Evolutionary conservation across 495 filamentous ascomycete genomes (phyloP), one percentile per base, ranked within the genome.

Genomic region (Saxispiralis lemnorum): DNA sequence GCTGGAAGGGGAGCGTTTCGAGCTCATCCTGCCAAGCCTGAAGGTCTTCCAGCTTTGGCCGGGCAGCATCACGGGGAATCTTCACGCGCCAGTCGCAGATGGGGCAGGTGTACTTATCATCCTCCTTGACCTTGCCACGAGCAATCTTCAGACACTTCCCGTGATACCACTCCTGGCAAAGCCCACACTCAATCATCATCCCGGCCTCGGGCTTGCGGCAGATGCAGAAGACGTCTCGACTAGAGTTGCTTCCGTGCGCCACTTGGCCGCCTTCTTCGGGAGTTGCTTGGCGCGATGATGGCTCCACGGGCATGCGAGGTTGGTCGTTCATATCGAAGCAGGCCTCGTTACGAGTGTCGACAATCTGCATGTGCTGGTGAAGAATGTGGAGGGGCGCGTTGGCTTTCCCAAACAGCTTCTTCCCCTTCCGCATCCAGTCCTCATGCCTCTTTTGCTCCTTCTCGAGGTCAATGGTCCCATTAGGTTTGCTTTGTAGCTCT

Each of bases 141-240:
- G 92, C 92, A 46, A 99, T 95, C 66, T 99, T 99, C 31, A 99
- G 69, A 56, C 89, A 99, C 61, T 95, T 96, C 32, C 88, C 85
- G 53, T 99, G 89, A 54, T 99, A 99, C 89, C 89, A 99, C 63
- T 99, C 89, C 51, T 93, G 86, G 60, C 89, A 99, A 30, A 93
- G 66, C 59, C 94, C 88, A 62, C 89, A 99, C 58, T 99, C 89
- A 51, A 99, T 94, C 89, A 99, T 99, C 81, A 95, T 88, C 17
- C 89, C 89, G 31, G 88, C 83, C 59, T 99, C 89, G 14, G 79
- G 76, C 46, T 78, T 78, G 43, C 89, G 77, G 61, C 89, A 99
- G 53, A 99, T 93, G 62, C 89, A 99, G 61, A 96, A 99, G 2
- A 95, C 87, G 59, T 95, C 87, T 33, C 60, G 47, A 46, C 82